These are phyloP conservation scores for Chenopodium album DNA, from an alignment of 148 eudicot species.

Conservation along the genomic window DNA sequence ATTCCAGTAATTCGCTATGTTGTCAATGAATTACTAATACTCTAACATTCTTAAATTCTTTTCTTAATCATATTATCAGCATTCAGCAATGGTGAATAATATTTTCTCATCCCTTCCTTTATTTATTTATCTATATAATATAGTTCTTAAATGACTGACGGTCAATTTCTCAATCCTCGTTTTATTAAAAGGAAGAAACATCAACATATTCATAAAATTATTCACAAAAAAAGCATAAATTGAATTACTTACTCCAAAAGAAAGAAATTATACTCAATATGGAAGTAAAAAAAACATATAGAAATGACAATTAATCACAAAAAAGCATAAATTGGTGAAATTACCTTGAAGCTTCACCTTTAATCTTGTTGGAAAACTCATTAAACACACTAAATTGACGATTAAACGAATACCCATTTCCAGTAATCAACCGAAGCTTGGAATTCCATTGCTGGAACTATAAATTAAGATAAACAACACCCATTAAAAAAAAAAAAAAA, in stretches of 20 bases:
- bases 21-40: no score
- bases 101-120: no score
- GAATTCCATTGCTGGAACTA: slow-evolving; percentile 25
- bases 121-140: no score
- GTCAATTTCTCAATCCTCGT: no score
- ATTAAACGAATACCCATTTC: slow-evolving; percentile 35
- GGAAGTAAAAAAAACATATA: neutral
- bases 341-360: slow-evolving; percentile 73
- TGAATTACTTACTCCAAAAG: neutral
- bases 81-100: no score
- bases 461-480: neutral
- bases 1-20: no score
- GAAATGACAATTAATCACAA: neutral
- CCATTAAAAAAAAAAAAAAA: neutral
- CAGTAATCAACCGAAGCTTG: slow-evolving; percentile 38
- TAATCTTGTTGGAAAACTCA: slow-evolving; percentile 77
- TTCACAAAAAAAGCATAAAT: neutral
- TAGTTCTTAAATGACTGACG: no score
- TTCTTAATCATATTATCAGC: no score
- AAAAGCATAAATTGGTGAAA: neutral
- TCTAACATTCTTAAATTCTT: no score
- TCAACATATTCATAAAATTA: no score
- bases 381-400: slow-evolving; percentile 82
- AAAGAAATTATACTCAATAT: neutral
- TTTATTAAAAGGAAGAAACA: no score